Percentiles rank a stretch among this genome's conserved stretches.
Conservation (phyloP, 352 stramenopile species). For the Globisporangium takayamanum region DNA sequence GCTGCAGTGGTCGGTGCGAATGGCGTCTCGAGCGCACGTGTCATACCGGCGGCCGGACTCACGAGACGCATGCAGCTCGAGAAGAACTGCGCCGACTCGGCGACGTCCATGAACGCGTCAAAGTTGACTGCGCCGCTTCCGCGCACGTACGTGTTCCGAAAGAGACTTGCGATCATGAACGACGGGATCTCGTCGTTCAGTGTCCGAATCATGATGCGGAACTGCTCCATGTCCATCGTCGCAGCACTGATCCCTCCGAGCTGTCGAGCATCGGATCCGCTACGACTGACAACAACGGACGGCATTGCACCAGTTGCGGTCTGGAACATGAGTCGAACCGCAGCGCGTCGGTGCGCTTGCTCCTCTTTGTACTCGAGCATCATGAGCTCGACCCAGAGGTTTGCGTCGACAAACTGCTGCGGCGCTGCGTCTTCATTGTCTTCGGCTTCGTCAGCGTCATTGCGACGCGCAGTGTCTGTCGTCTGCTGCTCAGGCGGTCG, state of each 20-base stretch:
- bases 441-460: conserved; percentile 2
- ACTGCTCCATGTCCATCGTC: conserved; percentile 90
- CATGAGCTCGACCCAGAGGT: conserved; percentile 82
- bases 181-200: conserved; percentile 72
- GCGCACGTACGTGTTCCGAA: conserved; percentile 48
- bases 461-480: background rate
- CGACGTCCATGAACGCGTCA: conserved; percentile 83
- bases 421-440: conserved; percentile 9
- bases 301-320: conserved; percentile 38
- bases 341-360: conserved; percentile 83
- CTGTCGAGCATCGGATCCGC: background rate
- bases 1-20: conserved; percentile 21
- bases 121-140: conserved; percentile 82
- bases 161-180: conserved; percentile 55
- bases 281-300: background rate
- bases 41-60: conserved; percentile 39
- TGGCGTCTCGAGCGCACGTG: conserved; percentile 21
- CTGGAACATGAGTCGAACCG: conserved; percentile 91
- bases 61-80: conserved; percentile 78
- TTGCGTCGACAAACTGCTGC: conserved; percentile 62
- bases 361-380: conserved; percentile 91
- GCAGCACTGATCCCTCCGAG: conserved; percentile 12
- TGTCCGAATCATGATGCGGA: conserved; percentile 80
- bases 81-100: conserved; percentile 85
- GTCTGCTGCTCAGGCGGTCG: background rate